Conservation (phyloP, 1,139 yeast species). For the Pichia sp. region DNA sequence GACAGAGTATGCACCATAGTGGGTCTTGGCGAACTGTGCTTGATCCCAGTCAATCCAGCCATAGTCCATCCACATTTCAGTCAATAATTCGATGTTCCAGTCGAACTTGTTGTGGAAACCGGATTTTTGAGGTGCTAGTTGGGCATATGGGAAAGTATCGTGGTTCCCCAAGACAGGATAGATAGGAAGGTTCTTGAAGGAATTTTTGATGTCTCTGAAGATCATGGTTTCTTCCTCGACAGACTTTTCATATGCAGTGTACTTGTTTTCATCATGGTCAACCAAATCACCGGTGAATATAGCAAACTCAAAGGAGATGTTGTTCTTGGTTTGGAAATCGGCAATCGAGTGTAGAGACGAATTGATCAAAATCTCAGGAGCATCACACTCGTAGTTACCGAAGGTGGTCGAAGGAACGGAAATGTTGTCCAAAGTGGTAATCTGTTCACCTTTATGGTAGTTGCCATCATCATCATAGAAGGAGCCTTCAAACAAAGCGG, state of each 20-base stretch:
- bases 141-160: conserved; percentile 70
- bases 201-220: conserved; percentile 51
- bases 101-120: conserved; percentile 47
- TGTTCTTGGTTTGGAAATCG: conserved; percentile 33
- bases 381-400: conserved; percentile 60
- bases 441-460: conserved; percentile 20
- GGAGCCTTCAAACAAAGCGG: conserved; percentile 28
- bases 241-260: conserved; percentile 44
- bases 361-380: conserved; percentile 57
- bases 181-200: conserved; percentile 53
- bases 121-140: conserved; percentile 52
- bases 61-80: conserved; percentile 50
- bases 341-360: conserved; percentile 48
- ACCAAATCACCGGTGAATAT: conserved; percentile 63
- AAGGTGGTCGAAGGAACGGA: conserved; percentile 52
- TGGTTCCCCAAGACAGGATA: conserved; percentile 67
- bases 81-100: conserved; percentile 59
- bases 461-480: conserved; percentile 18
- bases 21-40: conserved; percentile 38
- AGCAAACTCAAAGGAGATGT: conserved; percentile 48
- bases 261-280: conserved; percentile 35
- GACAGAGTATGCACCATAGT: conserved; percentile 61
- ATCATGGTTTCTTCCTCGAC: conserved; percentile 49
- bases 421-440: conserved; percentile 7
- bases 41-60: conserved; percentile 40